Percentiles rank a stretch among this genome's conserved stretches.
Evolutionary conservation across 2,329 filamentous ascomycete genomes (phyloP).

Genomic region (Colletotrichum australisinense): DNA sequence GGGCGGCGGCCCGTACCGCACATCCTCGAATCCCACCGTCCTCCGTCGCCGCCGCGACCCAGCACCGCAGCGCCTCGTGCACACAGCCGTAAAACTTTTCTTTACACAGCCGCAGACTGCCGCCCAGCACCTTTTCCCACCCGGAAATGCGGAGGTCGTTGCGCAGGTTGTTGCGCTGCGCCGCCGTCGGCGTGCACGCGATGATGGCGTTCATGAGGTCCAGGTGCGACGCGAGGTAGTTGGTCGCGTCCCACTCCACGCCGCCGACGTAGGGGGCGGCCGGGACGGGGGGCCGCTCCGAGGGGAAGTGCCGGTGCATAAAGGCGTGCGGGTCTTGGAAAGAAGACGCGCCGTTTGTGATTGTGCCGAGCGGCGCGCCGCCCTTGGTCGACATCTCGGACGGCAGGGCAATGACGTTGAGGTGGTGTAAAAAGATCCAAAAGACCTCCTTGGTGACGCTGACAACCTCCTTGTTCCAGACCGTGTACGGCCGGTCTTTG

Average conservation of each 20-base stretch:
- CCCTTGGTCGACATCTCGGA: constrained; percentile 50
- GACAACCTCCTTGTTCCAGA: constrained; percentile 93
- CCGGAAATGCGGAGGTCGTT: constrained; percentile 83
- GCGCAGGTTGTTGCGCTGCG: constrained; percentile 83
- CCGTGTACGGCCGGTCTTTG: constrained; percentile 85
- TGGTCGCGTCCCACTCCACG: constrained; percentile 98
- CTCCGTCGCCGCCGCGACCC: constrained; percentile 87
- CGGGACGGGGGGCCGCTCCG: constrained; percentile 87
- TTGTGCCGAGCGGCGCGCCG: constrained; percentile 39
- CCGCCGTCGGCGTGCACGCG: constrained; percentile 77
- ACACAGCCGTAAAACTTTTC: constrained; percentile 97
- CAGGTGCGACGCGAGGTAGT: constrained; percentile 92
- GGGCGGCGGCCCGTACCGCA: constrained; percentile 76
- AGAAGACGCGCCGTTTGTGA: constrained; percentile 44
- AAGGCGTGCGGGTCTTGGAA: constrained; percentile 62
- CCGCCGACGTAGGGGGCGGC: constrained; percentile 96
- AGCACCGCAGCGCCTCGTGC: constrained; percentile 88
- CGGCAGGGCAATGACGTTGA: constrained; percentile 84
- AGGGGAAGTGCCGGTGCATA: constrained; percentile 82
- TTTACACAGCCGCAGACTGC: constrained; percentile 89
- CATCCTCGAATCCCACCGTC: constrained; percentile 90
- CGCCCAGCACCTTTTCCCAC: constrained; percentile 90
- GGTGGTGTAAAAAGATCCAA: constrained; percentile 97
- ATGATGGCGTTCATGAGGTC: constrained; percentile 93
- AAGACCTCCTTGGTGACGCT: constrained; percentile 98